Evolutionary conservation across 345 rosid species (phyloP).

Genomic region (Arabidopsis suecica): DNA sequence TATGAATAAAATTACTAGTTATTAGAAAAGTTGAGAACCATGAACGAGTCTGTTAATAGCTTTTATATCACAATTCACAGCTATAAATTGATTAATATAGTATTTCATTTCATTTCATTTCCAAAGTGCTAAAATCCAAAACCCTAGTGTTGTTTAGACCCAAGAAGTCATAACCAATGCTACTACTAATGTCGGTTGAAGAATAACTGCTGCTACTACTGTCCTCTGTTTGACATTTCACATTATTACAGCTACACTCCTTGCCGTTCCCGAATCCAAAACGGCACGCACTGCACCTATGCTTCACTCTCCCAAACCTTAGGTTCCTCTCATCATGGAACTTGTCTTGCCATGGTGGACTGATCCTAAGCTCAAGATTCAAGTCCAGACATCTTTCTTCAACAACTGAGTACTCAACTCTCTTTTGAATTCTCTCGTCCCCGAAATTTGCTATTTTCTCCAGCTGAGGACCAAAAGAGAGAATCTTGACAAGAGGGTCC

Average conservation of each 20-base stretch:
- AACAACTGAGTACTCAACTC: constrained; percentile 33
- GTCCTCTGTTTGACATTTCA: constrained; percentile 32
- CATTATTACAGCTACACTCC: constrained; percentile 55
- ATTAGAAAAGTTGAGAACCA: background rate
- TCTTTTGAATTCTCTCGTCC: background rate
- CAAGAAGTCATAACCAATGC: constrained; percentile 72
- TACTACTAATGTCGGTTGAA: constrained; percentile 36
- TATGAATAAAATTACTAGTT: background rate
- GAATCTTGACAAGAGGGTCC: constrained; percentile 32
- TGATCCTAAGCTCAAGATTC: constrained; percentile 87
- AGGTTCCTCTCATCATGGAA: constrained; percentile 32
- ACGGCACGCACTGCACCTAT: constrained; percentile 56
- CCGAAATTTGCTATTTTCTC: constrained; percentile 5
- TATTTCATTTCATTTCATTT: constrained; percentile 55
- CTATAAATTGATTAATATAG: constrained; percentile 12
- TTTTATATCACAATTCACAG: constrained; percentile 26
- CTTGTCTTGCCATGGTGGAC: constrained; percentile 66
- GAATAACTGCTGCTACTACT: constrained; percentile 42
- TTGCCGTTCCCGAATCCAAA: constrained; percentile 61
- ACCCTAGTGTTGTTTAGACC: constrained; percentile 74
- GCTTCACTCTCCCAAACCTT: constrained; percentile 38
- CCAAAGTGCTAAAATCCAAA: constrained; percentile 68
- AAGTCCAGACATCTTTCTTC: constrained; percentile 67
- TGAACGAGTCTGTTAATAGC: constrained; percentile 16
- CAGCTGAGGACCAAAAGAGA: constrained; percentile 30